These are phyloP conservation scores for Chrysoporthe puriensis DNA, from an alignment of 2,329 filamentous ascomycete species.

Conservation along the genomic window DNA sequence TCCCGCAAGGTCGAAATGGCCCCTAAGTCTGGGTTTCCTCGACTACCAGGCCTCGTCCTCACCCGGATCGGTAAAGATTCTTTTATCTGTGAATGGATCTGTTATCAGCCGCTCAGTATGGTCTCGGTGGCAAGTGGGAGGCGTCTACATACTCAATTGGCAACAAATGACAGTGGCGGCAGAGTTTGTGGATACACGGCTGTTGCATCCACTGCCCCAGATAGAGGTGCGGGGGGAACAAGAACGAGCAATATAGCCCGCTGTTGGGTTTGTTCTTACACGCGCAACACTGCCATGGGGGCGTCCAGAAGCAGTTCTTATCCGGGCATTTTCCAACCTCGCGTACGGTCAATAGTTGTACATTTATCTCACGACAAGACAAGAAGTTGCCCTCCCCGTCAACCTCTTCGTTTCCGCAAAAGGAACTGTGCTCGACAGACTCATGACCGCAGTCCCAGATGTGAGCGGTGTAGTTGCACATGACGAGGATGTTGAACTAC, in stretches of 20 bases:
- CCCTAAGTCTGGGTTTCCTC: no score
- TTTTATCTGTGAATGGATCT: no score
- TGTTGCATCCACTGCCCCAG: no score
- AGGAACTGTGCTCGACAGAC: not conserved
- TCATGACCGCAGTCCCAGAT: not conserved
- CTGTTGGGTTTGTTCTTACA: not conserved
- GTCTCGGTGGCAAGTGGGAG: not conserved
- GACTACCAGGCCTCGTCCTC: no score
- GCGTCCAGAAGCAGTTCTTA: not conserved
- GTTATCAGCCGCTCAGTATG: no score
- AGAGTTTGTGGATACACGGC: not conserved
- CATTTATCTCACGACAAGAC: no score
- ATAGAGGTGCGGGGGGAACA: no score
- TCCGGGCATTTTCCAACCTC: not conserved
- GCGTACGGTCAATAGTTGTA: not conserved
- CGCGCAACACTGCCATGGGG: not conserved
- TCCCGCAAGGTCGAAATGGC: no score
- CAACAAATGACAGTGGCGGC: not conserved
- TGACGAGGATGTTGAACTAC: not conserved
- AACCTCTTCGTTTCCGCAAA: not conserved
- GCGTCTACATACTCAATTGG: not conserved
- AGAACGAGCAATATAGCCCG: not conserved
- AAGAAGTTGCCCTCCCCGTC: not conserved
- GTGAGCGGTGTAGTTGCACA: not conserved
- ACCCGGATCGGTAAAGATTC: no score